Conservation (phyloP, 2,329 filamentous ascomycete species). For the Atkinsonella hypoxylon region DNA sequence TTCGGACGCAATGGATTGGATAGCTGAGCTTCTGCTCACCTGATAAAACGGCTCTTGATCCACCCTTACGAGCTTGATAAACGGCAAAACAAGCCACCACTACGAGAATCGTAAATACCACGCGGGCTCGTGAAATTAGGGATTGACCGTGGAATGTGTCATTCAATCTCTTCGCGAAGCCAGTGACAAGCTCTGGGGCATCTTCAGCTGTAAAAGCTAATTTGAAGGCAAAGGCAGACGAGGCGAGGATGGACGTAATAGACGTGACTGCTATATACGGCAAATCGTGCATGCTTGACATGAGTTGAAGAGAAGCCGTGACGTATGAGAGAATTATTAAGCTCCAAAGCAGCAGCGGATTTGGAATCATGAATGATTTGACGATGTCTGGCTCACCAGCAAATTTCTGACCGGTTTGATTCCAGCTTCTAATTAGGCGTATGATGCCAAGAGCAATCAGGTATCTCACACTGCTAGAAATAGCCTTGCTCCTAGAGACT, state of each 20-base stretch:
- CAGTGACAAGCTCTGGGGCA: constrained; percentile 65
- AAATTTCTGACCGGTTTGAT: constrained; percentile 94
- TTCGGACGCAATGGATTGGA: background rate
- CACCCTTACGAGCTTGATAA: constrained; percentile 24
- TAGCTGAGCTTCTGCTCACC: constrained; percentile 12
- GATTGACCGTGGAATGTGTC: constrained; percentile 29
- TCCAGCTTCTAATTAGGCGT: constrained; percentile 69
- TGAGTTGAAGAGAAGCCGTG: constrained; percentile 37
- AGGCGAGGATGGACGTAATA: constrained; percentile 29
- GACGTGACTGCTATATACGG: constrained; percentile 29
- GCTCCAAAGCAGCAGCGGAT: constrained; percentile 60
- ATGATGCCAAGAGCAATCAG: constrained; percentile 45
- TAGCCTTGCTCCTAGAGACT: constrained; percentile 14
- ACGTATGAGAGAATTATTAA: constrained; percentile 60
- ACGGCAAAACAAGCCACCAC: constrained; percentile 26
- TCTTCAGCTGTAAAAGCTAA: constrained; percentile 78
- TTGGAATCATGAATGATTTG: constrained; percentile 51
- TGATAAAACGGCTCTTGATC: constrained; percentile 14
- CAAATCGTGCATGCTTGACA: constrained; percentile 28
- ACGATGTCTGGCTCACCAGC: constrained; percentile 84
- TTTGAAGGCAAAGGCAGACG: constrained; percentile 69
- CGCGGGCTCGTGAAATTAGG: constrained; percentile 35
- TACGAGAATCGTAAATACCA: constrained; percentile 37
- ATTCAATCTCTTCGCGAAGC: constrained; percentile 28
- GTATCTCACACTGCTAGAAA: constrained; percentile 20